These are phyloP conservation scores for Pseudonitzschia delicatissima DNA, from an alignment of 108 stramenopile species.

Conservation along the genomic window DNA sequence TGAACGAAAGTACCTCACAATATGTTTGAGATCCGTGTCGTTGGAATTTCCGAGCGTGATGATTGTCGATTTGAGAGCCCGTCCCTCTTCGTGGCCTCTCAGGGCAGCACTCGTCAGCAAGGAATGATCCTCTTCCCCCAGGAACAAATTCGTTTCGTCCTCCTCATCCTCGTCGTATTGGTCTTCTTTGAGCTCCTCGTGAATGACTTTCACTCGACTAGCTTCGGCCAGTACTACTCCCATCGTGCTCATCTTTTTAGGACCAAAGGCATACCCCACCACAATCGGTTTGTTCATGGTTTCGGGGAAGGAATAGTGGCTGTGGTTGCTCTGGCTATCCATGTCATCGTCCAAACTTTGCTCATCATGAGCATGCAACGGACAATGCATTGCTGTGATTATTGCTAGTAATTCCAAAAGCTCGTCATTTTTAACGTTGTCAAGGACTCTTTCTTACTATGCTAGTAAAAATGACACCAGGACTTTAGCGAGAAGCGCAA, in stretches of 20 bases:
- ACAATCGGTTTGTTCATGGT: conserved; percentile 49
- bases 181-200: conserved; percentile 20
- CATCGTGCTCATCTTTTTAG: conserved; percentile 91
- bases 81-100: conserved; percentile 2
- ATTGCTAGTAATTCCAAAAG: no score
- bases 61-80: conserved; percentile 12
- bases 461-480: no score
- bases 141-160: not conserved
- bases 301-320: not conserved
- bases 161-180: conserved; percentile 14
- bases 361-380: not conserved
- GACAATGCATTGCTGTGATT: no score
- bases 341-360: not conserved
- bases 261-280: conserved; percentile 84
- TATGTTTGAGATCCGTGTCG: conserved; percentile 32
- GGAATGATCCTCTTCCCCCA: conserved; percentile 1
- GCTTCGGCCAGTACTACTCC: conserved; percentile 84
- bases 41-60: conserved; percentile 21
- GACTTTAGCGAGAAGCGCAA: no score
- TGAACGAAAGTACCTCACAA: conserved; percentile 49
- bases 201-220: conserved; percentile 39
- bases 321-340: not conserved
- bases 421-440: no score
- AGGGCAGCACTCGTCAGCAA: conserved; percentile 21
- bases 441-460: no score